A percentile compares a stretch with the other conserved stretches of the same genome.
These are phyloP conservation scores for Camellia oleifera DNA, from an alignment of 179 eudicot genomes.

Conservation along the genomic window DNA sequence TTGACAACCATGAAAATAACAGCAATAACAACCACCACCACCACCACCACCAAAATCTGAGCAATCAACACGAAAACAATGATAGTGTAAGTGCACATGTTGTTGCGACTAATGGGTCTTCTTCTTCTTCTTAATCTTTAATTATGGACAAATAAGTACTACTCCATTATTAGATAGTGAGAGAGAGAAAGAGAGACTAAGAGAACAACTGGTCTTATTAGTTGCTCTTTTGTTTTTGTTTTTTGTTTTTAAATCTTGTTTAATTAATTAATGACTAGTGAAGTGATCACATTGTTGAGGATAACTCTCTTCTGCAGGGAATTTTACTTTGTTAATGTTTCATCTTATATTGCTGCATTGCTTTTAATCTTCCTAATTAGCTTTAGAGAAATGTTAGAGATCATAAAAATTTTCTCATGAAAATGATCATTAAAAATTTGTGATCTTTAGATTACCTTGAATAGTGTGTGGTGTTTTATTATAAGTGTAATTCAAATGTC, in stretches of 20 bases:
- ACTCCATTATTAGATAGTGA: neutral
- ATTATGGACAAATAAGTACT: constrained; percentile 14
- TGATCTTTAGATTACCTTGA: too few relatives aligned
- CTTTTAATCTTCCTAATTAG: neutral
- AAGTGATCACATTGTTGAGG: constrained; percentile 12
- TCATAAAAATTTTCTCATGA: too few relatives aligned
- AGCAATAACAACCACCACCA: neutral
- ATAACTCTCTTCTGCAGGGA: neutral
- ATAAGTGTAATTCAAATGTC: too few relatives aligned
- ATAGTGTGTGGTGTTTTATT: too few relatives aligned
- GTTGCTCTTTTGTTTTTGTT: neutral
- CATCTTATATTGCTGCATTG: neutral
- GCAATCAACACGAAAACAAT: constrained; percentile 5
- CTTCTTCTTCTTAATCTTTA: constrained; percentile 31
- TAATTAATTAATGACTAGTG: constrained; percentile 17
- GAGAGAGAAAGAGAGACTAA: neutral
- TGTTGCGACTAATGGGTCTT: constrained; percentile 36
- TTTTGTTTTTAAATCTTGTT: neutral
- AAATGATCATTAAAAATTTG: too few relatives aligned
- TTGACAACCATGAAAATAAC: neutral
- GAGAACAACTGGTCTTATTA: neutral
- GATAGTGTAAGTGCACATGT: constrained; percentile 8
- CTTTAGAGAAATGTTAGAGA: too few relatives aligned
- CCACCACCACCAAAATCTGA: neutral
- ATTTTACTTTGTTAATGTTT: constrained; percentile 5